Evolutionary conservation across 768 basidiomycete genomes (phyloP), one percentile per base, ranked within the genome.

Genomic region (Rhodocollybia butyracea): DNA sequence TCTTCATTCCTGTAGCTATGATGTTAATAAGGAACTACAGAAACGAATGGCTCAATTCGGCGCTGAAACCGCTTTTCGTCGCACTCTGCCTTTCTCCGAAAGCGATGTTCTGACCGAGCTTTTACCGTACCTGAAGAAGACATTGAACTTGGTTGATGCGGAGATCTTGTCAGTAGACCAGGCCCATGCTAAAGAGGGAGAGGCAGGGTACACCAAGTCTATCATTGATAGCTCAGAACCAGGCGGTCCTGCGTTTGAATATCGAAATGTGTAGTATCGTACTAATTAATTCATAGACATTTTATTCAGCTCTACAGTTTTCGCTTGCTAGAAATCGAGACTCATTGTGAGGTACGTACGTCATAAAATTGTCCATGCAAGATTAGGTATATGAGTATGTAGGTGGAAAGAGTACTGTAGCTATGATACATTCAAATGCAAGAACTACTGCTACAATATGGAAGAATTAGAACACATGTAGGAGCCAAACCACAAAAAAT

Each of bases 141-240:
- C 88, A 3, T 66, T 96, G 66, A 80, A 75, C 57, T 71, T 94
- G 59, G 79, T 78, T 0, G 84, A 90, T 55, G 90, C 83, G 2
- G 86, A 89, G 59, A 78, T 93, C 12, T 64, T 85, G 55, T 77
- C 83, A 2, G 87, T 86, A 1, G 84, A 89, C 17, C 86, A 89
- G 45, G 89, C 86, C 2, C 65, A 78, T 63, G 72, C 76, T 51
- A 81, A 78, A 58, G 73, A 72, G 40, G 79, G 72, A 13, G 74
- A 79, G 54, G 70, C 73, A 2, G 88, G 88, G 0, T 91, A 83
- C 68, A 83, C 80, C 15, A 78, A 79, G 63, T 73, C 66, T 55
- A 86, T 92, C 61, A 85, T 94, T 41, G 93, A 94, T 55, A 73
- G 74, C n/a, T 89, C 92, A 11, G 93, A 95, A 72, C 95, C 95